A percentile compares a stretch with the other conserved stretches of the same genome.
Evolutionary conservation across 768 basidiomycete genomes (phyloP).

Genomic region (Boletus tomentosulus): DNA sequence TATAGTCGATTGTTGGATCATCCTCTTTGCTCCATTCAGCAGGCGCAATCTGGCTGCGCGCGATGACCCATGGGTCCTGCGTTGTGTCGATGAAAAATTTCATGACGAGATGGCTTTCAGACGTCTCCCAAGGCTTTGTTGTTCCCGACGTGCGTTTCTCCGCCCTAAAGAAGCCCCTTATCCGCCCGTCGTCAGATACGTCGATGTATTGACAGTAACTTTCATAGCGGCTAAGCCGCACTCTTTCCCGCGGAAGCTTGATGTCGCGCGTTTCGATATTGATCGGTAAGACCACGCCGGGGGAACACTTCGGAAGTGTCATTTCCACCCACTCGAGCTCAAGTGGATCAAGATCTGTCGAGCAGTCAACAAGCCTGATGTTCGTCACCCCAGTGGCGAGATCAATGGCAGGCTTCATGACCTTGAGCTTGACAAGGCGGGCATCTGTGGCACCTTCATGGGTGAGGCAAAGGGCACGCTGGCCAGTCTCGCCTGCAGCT

Average conservation of each 20-base stretch:
- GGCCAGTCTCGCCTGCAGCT: not conserved
- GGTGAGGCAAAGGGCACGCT: not conserved
- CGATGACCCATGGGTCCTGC: not conserved
- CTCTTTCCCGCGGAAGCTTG: not conserved
- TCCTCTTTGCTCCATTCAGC: not conserved
- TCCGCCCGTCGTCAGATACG: not conserved
- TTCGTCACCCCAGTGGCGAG: not conserved
- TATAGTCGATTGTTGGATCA: too few relatives aligned
- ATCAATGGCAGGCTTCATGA: not conserved
- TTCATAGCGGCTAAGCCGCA: too few relatives aligned
- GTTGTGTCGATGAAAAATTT: constrained; percentile 5
- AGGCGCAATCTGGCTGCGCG: not conserved
- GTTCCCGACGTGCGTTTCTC: too few relatives aligned
- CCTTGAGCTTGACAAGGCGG: rapidly evolving
- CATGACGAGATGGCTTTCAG: not conserved
- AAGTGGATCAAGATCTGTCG: not conserved
- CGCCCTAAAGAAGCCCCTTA: not conserved
- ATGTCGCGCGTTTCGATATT: not conserved
- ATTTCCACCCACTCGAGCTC: not conserved
- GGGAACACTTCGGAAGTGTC: not conserved
- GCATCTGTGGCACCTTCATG: not conserved
- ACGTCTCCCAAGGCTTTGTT: rapidly evolving
- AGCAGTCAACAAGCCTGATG: not conserved
- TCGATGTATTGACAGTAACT: not conserved
- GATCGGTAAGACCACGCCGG: not conserved